Conservation (phyloP, 1,284 basidiomycete genomes). For the Neotropicomus parvogracilis region DNA sequence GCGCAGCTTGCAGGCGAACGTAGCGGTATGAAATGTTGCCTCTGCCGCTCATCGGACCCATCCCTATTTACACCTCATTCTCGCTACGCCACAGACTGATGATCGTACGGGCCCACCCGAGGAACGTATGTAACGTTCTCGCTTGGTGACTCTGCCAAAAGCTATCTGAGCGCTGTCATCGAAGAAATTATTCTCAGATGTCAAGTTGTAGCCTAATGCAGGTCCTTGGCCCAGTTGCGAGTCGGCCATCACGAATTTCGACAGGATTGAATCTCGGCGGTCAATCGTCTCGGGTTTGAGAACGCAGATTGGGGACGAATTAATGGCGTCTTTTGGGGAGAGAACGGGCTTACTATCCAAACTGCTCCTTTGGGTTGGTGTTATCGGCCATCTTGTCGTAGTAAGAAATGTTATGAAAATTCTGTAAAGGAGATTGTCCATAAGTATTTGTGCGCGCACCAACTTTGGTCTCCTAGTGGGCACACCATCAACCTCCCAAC, state of each 20-base stretch:
- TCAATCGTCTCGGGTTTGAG: conserved; percentile 1
- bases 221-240: neutral
- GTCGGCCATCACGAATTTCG: no score
- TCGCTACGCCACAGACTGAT: conserved; percentile 25
- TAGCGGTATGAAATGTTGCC: neutral
- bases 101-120: neutral
- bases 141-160: neutral
- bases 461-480: neutral
- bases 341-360: neutral
- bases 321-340: neutral
- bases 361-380: conserved; percentile 3
- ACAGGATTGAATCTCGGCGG: no score
- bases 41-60: neutral
- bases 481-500: neutral
- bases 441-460: conserved; percentile 1
- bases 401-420: conserved; percentile 6
- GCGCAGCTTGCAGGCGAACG: neutral
- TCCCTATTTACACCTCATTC: conserved; percentile 2
- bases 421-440: conserved; percentile 8
- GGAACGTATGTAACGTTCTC: neutral
- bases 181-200: neutral
- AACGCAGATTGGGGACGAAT: neutral
- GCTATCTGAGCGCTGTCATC: neutral
- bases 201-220: neutral
- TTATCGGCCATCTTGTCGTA: neutral